Evolutionary conservation across 2,329 filamentous ascomycete genomes (phyloP), one percentile per base, ranked within the genome.

Genomic region (Chaetothyriales sp.): DNA sequence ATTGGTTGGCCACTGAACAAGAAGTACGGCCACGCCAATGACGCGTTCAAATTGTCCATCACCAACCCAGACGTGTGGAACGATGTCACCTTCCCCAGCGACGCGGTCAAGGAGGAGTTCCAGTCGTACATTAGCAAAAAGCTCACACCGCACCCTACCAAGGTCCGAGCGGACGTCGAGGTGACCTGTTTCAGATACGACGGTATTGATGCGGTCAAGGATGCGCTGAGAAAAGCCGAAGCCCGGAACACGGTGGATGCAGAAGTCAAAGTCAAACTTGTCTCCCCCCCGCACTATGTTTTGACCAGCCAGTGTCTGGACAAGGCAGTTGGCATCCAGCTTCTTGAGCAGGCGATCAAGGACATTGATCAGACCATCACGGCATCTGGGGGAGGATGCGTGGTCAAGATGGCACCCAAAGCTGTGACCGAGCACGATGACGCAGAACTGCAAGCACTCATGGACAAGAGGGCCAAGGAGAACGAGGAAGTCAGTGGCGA

Each of bases 41-140:
- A 98, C 67, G 92, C 93, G 9, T 98, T 98, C 78, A 98, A 96
- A 77, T 83, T 96, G 55, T 94, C 88, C 59, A 98, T 98, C 74
- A 96, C 92, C 55, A 96, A 96, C 74, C 84, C 89, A 50, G 88
- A 94, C 59, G 87, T 96, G 49, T 98, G 92, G 92, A 83, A 85
- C 61, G 90, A 94, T 60, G 85, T 94, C 61, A 78, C 78, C 49
- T 98, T 98, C 74, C 82, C 89, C 58, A 93, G 76, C 71, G 80
- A 90, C 44, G 76, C 83, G 28, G 86, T 93, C 63, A 83, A 84
- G 65, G 84, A 92, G 56, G 92, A 98, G 73, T 75, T 98, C 58
- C 85, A 88, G 73, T 82, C 81, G 58, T 98, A 98, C 73, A 98
- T 98, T 68, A 80, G 84, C 75, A 98, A 96, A 79, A 84, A 90